Conservation (phyloP, 495 filamentous ascomycete genomes). For the Daldinia grandis region DNA sequence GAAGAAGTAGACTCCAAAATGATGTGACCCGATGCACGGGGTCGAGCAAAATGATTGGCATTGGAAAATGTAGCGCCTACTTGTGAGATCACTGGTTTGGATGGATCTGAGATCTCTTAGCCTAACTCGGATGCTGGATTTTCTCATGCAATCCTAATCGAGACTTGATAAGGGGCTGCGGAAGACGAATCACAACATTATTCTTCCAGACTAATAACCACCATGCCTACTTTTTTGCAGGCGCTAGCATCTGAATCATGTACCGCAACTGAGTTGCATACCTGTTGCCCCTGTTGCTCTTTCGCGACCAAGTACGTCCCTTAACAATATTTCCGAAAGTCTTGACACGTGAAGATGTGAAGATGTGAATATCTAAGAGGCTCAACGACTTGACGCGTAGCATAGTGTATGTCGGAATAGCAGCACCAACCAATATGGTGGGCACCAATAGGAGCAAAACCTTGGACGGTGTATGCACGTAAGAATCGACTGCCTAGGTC, state of each 20-base stretch:
- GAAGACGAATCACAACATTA: slow-evolving; percentile 6
- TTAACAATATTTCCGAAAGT: neutral
- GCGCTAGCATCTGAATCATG: neutral
- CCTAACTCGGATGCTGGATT: slow-evolving; percentile 23
- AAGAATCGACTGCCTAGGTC: slow-evolving; percentile 26
- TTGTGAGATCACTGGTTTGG: slow-evolving; percentile 33
- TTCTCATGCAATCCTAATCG: slow-evolving; percentile 16
- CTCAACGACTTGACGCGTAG: slow-evolving; percentile 12
- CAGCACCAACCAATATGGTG: slow-evolving; percentile 6
- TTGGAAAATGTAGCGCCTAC: slow-evolving; percentile 26
- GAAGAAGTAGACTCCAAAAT: slow-evolving; percentile 38
- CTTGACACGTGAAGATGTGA: neutral
- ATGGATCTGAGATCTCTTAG: slow-evolving; percentile 39
- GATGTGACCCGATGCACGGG: slow-evolving; percentile 37
- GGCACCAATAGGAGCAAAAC: slow-evolving; percentile 32
- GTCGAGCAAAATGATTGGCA: slow-evolving; percentile 38
- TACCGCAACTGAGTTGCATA: neutral
- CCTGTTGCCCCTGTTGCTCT: neutral
- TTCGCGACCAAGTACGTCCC: neutral
- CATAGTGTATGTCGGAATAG: neutral
- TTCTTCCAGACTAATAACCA: neutral
- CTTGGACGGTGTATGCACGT: slow-evolving; percentile 32
- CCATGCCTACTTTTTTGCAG: neutral
- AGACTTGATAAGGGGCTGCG: slow-evolving; percentile 23
- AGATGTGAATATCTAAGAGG: slow-evolving; percentile 6